These are phyloP conservation scores for Durio zibethinus DNA, from an alignment of 345 rosid genomes.

Conservation along the genomic window DNA sequence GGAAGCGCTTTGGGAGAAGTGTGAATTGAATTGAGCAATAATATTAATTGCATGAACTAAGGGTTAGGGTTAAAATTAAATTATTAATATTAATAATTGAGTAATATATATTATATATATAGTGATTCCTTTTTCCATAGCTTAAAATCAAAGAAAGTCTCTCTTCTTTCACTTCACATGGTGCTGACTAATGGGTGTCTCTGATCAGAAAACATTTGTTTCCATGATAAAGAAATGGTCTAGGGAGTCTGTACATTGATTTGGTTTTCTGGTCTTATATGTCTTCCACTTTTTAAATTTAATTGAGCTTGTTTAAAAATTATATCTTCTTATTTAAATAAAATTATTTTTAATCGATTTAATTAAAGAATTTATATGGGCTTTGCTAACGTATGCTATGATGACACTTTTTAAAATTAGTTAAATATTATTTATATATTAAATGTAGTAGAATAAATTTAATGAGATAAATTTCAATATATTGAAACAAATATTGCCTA, in stretches of 20 bases:
- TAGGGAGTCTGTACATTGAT: slow-evolving; percentile 37
- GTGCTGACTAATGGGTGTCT: slow-evolving; percentile 37
- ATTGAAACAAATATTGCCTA: too few relatives aligned
- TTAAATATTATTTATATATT: too few relatives aligned
- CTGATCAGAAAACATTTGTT: slow-evolving; percentile 22
- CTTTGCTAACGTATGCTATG: too few relatives aligned
- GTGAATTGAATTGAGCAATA: background rate
- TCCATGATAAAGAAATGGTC: slow-evolving; percentile 22
- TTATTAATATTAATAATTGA: too few relatives aligned
- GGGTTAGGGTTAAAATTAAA: background rate
- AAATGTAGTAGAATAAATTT: too few relatives aligned
- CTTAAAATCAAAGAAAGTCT: slow-evolving; percentile 27
- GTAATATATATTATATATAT: too few relatives aligned
- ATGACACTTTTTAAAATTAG: too few relatives aligned
- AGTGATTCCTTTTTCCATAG: background rate
- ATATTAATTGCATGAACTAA: background rate
- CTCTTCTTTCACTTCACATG: slow-evolving; percentile 34
- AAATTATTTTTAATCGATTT: background rate
- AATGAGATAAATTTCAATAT: too few relatives aligned
- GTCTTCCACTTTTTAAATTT: slow-evolving; percentile 1
- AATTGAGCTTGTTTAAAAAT: background rate
- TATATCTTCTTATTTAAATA: background rate
- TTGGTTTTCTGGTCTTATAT: slow-evolving; percentile 16
- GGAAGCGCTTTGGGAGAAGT: slow-evolving; percentile 9
- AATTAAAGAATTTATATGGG: background rate